Conservation (phyloP, 2,329 filamentous ascomycete genomes). For the Ceratocystis eucalypticola region DNA sequence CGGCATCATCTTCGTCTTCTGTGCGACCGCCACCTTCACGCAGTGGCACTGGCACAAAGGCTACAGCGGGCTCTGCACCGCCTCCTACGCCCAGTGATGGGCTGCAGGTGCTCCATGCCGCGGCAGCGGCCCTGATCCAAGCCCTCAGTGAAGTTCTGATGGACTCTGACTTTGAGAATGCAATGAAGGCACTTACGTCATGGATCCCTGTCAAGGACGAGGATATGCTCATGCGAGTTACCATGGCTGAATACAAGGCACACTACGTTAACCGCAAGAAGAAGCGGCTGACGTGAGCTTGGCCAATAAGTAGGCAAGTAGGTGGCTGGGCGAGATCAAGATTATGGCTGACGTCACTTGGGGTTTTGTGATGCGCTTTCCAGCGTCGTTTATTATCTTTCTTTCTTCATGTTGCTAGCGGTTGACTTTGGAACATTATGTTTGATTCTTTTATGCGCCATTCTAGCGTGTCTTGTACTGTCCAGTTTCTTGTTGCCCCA, state of each 20-base stretch:
- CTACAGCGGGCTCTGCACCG: slow-evolving; percentile 18
- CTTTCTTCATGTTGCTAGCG: not conserved
- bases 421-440: not conserved
- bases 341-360: not conserved
- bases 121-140: slow-evolving; percentile 78
- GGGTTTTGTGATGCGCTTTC: not conserved
- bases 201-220: slow-evolving; percentile 92
- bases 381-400: not conserved
- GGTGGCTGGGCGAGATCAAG: not conserved
- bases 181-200: slow-evolving; percentile 91
- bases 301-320: not conserved
- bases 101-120: slow-evolving; percentile 79
- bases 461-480: not conserved
- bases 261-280: slow-evolving; percentile 18
- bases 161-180: slow-evolving; percentile 91
- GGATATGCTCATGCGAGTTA: slow-evolving; percentile 81
- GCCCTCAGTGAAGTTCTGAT: slow-evolving; percentile 77
- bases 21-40: slow-evolving; percentile 33
- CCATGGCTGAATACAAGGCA: slow-evolving; percentile 69
- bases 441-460: not conserved
- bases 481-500: slow-evolving; percentile 6
- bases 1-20: slow-evolving; percentile 88
- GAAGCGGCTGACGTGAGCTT: slow-evolving; percentile 11
- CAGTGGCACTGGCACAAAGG: slow-evolving; percentile 7
- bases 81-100: slow-evolving; percentile 29